These are phyloP conservation scores for Phytophthora fragariae DNA, from an alignment of 352 stramenopile species.

Conservation along the genomic window DNA sequence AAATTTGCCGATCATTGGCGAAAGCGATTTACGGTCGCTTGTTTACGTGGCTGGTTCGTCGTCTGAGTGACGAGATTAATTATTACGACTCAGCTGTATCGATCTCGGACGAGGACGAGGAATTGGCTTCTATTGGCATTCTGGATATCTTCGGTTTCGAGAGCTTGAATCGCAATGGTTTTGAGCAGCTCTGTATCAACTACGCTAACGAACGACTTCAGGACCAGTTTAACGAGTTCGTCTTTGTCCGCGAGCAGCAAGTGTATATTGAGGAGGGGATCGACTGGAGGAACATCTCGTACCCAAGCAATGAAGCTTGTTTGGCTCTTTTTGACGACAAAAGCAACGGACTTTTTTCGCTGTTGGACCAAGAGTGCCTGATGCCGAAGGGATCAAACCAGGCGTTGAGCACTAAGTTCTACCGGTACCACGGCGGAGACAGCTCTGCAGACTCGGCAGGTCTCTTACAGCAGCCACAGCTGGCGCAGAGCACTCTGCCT, in stretches of 20 bases:
- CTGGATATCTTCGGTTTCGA: constrained; percentile 93
- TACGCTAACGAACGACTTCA: constrained; percentile 89
- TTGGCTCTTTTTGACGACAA: constrained; percentile 87
- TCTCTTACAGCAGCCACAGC: constrained; percentile 47
- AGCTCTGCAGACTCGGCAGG: constrained; percentile 38
- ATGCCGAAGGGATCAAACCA: constrained; percentile 88
- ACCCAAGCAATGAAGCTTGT: constrained; percentile 84
- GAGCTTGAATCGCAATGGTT: constrained; percentile 82
- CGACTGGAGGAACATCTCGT: constrained; percentile 84
- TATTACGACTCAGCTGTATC: constrained; percentile 56
- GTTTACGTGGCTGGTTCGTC: constrained; percentile 95
- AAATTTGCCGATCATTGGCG: constrained; percentile 93
- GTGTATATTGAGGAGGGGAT: constrained; percentile 87
- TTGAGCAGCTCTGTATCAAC: constrained; percentile 91
- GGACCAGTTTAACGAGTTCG: constrained; percentile 90
- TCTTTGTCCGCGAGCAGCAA: constrained; percentile 88
- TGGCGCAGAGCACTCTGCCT: constrained; percentile 58
- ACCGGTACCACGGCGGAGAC: constrained; percentile 65
- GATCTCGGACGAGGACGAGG: constrained; percentile 53
- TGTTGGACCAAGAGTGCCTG: constrained; percentile 87
- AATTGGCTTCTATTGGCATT: constrained; percentile 82
- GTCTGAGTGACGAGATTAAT: constrained; percentile 86
- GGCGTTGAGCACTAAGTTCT: constrained; percentile 82
- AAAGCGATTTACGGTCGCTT: constrained; percentile 97
- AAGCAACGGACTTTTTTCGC: constrained; percentile 75